Evolutionary conservation across 306 rosid genomes (phyloP), one percentile per base, ranked within the genome.

Genomic region (Pyrus betulifolia): DNA sequence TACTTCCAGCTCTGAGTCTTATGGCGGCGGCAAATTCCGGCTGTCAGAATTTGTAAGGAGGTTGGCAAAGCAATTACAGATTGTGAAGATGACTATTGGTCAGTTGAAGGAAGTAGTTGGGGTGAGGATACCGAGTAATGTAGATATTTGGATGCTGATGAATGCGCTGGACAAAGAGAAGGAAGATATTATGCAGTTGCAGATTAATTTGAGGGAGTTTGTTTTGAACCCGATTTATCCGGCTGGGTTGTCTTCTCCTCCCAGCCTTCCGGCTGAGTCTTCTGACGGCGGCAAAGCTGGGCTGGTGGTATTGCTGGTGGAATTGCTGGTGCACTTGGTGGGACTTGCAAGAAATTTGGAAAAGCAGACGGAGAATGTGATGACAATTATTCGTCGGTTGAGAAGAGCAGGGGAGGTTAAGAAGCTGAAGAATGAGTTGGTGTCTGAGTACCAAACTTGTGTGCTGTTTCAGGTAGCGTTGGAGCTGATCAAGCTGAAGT

Each of bases 101-200:
- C 10, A 1, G 42, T 38, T 38, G 42, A 7, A 38, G 10, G 10
- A 9, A 38, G 22, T 10, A 15, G 3, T 72, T 33, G 78, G 74
- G 28, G 59, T 22, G 46, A 83, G 25, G 25, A 79, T 76, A 18
- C 27, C 27, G 84, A 81, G 74, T 84, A 81, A 59, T 38, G 64
- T 78, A 45, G 4, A 65, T 38, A 77, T 77, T 22, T 83, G 81
- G 80, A 81, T 35, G 80, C 28, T 74, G 80, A 79, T n/a, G 21
- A 54, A 22, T 61, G 89, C 82, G 21, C 76, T 86, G 82, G 87
- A 86, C 62, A 75, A 35, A 60, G 87, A 86, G 66, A 75, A 55
- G 77, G 71, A 51, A 46, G 83, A 38, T 71, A 83, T 69, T 61
- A 27, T 69, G 2, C 78, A 78, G 38, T 11, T 86, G 64, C 85